Evolutionary conservation across 805 yeast species (phyloP), one percentile per base, ranked within the genome.

Genomic region (Soucietia sequanensis): DNA sequence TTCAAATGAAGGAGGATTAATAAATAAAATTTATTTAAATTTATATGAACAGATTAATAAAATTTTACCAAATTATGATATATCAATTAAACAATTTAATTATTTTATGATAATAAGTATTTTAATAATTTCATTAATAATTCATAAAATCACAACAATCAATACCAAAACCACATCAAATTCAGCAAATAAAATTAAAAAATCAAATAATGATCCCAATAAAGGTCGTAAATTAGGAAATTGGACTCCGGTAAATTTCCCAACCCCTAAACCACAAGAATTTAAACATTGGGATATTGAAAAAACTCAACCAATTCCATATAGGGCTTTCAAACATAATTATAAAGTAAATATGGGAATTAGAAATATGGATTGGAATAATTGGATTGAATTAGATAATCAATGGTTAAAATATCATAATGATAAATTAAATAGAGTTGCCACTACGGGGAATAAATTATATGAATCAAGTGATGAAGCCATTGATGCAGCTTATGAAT

Each of bases 311-410:
- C 83, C 84, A 1, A 49, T 76, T 23, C 80, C 84, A n/a, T 79
- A 79, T 48, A 62, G 85, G 31, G 84, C 87, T 0, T 81, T 81
- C 60, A 78, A 71, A 50, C 81, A 78, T 54, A 77, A 74, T 39
- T 81, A 81, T 50, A 71, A 62, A 44, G 70, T 81, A 31, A 81
- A 81, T 16, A 81, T 81, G 88, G 88, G 87, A 5, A 80, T 80
- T 27, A 61, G 87, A 43, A 62, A 62, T 38, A 73, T 80, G 82
- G 75, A 78, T 31, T 74, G 73, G 70, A 61, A 74, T 35, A 65
- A 64, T 32, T 81, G 88, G 88, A 75, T 81, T 41, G 82, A 81
- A 50, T 62, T 81, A 38, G 87, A 81, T 53, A 78, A 76, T 40
- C 80, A 81, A 56, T 81, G 84, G 83, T 44, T 47, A 34, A 70